Conservation (phyloP, 73 alveolate species). For the Paramecium sexaurelia region DNA sequence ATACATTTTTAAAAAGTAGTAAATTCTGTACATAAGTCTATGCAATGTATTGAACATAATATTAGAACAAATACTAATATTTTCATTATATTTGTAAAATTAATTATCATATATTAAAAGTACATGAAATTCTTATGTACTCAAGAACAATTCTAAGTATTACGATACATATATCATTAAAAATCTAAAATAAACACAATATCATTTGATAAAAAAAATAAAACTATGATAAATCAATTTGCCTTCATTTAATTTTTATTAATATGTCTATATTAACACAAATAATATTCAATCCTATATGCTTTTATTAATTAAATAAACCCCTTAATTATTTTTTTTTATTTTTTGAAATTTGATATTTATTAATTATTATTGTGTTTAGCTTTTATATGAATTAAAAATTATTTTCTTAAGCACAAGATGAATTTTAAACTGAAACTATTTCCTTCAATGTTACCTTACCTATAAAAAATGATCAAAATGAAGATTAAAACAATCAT, state of each 20-base stretch:
- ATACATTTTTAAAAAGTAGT: neutral
- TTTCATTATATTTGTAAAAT: neutral
- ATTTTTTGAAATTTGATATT: no score
- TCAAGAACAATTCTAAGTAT: neutral
- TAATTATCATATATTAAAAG: neutral
- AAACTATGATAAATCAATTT: neutral
- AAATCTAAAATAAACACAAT: neutral
- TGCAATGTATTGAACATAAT: neutral
- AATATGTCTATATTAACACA: no score
- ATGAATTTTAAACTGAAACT: neutral
- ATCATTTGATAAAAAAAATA: neutral
- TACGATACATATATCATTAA: neutral
- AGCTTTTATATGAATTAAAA: no score
- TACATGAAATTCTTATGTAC: neutral
- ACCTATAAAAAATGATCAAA: neutral
- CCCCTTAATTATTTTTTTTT: neutral
- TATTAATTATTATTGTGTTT: no score
- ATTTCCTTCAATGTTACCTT: neutral
- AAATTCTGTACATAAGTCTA: constrained; percentile 4
- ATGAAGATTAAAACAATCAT: neutral
- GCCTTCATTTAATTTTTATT: no score
- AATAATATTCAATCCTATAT: no score
- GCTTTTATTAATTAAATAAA: neutral
- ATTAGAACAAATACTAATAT: neutral
- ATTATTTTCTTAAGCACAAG: neutral